Base-by-base conservation (phyloP, 2,329 filamentous ascomycete species). In the Blumeria graminis region DNA sequence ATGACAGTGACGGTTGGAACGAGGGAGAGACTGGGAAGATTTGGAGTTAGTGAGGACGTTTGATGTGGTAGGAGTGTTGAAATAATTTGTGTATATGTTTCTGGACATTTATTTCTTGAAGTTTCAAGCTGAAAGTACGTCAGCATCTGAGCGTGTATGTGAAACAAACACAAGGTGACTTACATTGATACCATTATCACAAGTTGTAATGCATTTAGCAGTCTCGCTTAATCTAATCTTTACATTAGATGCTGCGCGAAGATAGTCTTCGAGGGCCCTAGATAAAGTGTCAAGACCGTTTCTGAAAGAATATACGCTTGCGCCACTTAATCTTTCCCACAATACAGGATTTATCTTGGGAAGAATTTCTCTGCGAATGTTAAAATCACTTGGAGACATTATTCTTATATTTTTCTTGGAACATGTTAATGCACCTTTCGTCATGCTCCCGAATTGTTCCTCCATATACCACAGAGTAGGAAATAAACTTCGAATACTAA, bases 1-100 rank as follows among this genome's bases (percentile, higher is more conserved):
- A 89, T 89, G 62, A 95, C 88, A 35, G 82, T 89, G 34, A 90
- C 84, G 38, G 82, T 78, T 56, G 77, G 74, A 14, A 77, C 76
- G 46, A 75, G 65, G 16, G 67, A 65, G 10, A 84, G 72, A 35
- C 72, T 66, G 5, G 74, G 71, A 6, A 81, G 65, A 60, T 35
- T 38, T 38, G n/a, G 56, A 50, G 34, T 60, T 56, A 16, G 62
- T n/a, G 82, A 81, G 16, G 79, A 82, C 55, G 87, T 75, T 55
- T 80, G 77, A 61, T 80, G 76, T 66, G 50, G 39, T 13, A 53
- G 35, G 32, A 57, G 18, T 3, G 50, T 57, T n/a, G 56, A 57
- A 32, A 57, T 32, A 10, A 41, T 33, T 8, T 55, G 39, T 10
- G 79, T 70, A 64, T 75, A 77, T 60, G 62, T 45, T 28, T 56